Conservation (phyloP, 1,139 yeast genomes). For the Eremothecium coryli region DNA sequence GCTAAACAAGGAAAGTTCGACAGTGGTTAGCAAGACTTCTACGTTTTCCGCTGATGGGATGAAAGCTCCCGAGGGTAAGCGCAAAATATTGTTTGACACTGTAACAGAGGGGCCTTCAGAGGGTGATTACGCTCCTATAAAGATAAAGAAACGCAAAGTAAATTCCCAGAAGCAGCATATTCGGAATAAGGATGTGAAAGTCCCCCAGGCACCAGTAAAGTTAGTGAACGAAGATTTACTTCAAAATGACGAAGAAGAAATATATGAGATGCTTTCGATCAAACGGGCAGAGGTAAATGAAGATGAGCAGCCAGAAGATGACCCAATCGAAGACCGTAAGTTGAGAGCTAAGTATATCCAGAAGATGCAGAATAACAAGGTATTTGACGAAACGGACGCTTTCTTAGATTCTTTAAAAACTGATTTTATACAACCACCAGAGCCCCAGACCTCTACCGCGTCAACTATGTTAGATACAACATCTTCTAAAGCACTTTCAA, state of each 20-base stretch:
- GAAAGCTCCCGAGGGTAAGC: slow-evolving; percentile 9
- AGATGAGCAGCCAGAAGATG: slow-evolving; percentile 34
- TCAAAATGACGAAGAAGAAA: slow-evolving; percentile 44
- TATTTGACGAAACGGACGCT: slow-evolving; percentile 50
- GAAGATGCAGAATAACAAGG: slow-evolving; percentile 29
- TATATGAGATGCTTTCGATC: slow-evolving; percentile 34
- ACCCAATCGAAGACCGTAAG: slow-evolving; percentile 39
- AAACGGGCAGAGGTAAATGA: slow-evolving; percentile 32
- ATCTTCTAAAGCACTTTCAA: not conserved
- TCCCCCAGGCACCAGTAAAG: slow-evolving; percentile 26
- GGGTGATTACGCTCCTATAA: slow-evolving; percentile 24
- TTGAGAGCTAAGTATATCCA: slow-evolving; percentile 22
- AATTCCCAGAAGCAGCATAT: slow-evolving; percentile 13
- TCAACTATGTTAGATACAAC: slow-evolving; percentile 5
- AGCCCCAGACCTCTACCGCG: slow-evolving; percentile 5
- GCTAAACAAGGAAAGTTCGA: not conserved
- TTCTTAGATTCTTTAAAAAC: slow-evolving; percentile 40
- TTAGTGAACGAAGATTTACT: slow-evolving; percentile 34
- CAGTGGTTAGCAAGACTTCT: not conserved
- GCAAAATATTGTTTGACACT: slow-evolving; percentile 12
- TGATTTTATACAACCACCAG: slow-evolving; percentile 10
- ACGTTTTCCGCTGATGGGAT: not conserved
- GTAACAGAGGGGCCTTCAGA: slow-evolving; percentile 20
- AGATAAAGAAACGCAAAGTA: slow-evolving; percentile 25
- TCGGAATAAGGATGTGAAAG: slow-evolving; percentile 12